Percentiles rank a stretch among this genome's conserved stretches.
Conservation (phyloP, 441 rosid species). For the Erysimum cheiri region DNA sequence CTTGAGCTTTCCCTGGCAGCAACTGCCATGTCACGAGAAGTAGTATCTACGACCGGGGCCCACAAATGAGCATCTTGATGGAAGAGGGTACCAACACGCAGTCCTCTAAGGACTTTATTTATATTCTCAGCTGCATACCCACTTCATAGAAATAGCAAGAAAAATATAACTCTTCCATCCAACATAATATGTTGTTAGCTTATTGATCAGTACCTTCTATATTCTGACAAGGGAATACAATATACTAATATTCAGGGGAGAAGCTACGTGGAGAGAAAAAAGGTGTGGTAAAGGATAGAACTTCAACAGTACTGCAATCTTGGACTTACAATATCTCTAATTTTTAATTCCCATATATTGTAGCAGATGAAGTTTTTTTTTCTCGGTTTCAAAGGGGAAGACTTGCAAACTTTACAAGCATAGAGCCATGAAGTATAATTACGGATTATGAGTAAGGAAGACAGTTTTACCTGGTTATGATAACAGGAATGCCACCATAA, state of each 20-base stretch:
- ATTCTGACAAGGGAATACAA: constrained; percentile 5
- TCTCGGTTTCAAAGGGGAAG: constrained; percentile 8
- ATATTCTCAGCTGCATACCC: constrained; percentile 86
- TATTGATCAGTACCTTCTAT: not conserved
- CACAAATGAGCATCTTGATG: constrained; percentile 84
- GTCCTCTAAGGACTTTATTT: constrained; percentile 81
- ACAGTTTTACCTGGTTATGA: constrained; percentile 78
- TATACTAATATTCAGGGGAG: not conserved
- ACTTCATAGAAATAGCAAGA: constrained; percentile 52
- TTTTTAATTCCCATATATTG: not conserved
- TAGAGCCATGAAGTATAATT: constrained; percentile 5
- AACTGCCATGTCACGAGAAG: constrained; percentile 89
- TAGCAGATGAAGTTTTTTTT: not conserved
- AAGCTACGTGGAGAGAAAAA: not conserved
- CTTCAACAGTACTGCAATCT: constrained; percentile 14
- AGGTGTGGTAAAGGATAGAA: not conserved
- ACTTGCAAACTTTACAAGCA: not conserved
- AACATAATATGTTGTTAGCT: constrained; percentile 30
- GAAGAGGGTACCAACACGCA: constrained; percentile 89
- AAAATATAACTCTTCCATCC: constrained; percentile 33
- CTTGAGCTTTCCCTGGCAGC: constrained; percentile 98
- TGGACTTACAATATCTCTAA: not conserved
- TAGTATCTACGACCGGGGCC: constrained; percentile 59
- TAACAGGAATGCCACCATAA: constrained; percentile 87
- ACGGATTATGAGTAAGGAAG: constrained; percentile 18